These are phyloP conservation scores for Solanum pennellii DNA, from an alignment of 257 asterid genomes.

Conservation along the genomic window DNA sequence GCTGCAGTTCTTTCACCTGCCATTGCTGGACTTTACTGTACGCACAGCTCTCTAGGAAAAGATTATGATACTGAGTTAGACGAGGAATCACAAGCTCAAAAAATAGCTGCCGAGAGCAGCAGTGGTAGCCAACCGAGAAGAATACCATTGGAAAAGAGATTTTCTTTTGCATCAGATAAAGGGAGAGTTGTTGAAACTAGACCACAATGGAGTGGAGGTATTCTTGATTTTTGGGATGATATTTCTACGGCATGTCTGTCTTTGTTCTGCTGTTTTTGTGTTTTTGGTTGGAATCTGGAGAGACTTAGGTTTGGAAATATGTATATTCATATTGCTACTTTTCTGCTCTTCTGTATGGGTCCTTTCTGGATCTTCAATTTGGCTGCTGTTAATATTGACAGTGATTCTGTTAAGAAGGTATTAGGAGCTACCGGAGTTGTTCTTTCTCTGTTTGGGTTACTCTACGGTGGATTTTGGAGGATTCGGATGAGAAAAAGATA, in stretches of 20 bases:
- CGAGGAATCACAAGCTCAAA: slow-evolving; percentile 28
- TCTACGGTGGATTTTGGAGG: slow-evolving; percentile 93
- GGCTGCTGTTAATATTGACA: slow-evolving; percentile 64
- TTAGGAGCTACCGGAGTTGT: slow-evolving; percentile 61
- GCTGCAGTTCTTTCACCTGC: slow-evolving; percentile 67
- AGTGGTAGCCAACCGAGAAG: slow-evolving; percentile 18
- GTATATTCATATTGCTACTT: slow-evolving; percentile 88
- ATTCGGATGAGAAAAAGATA: slow-evolving; percentile 82
- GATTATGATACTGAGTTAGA: slow-evolving; percentile 38
- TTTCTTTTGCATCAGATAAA: slow-evolving; percentile 39
- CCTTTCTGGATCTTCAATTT: slow-evolving; percentile 76
- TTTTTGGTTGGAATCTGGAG: slow-evolving; percentile 95
- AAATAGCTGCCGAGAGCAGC: slow-evolving; percentile 17
- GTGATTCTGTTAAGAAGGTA: slow-evolving; percentile 45
- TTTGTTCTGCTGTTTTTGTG: slow-evolving; percentile 70
- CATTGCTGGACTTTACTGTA: slow-evolving; percentile 49
- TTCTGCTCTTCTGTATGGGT: slow-evolving; percentile 73
- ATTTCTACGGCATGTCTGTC: slow-evolving; percentile 74
- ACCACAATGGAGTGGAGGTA: slow-evolving; percentile 72
- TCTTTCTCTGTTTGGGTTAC: slow-evolving; percentile 71
- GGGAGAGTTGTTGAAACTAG: slow-evolving; percentile 31
- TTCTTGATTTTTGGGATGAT: slow-evolving; percentile 80
- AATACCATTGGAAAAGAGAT: slow-evolving; percentile 36
- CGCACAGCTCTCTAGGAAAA: slow-evolving; percentile 71
- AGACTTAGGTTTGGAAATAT: slow-evolving; percentile 81